These are phyloP conservation scores for Podochytrium sp. DNA, from an alignment of 192 early-diverging fungal genomes.

Conservation along the genomic window DNA sequence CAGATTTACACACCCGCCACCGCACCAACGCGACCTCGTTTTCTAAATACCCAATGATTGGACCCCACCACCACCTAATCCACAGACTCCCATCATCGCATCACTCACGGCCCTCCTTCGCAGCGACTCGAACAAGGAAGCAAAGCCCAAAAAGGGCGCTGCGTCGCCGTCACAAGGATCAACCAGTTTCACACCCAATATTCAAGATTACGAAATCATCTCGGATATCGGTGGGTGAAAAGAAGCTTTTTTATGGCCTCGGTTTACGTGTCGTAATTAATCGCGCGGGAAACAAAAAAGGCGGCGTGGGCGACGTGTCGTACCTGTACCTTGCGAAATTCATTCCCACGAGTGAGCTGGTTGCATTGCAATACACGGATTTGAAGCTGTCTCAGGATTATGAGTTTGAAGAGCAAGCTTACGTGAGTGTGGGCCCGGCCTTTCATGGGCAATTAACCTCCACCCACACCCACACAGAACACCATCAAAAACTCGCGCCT, in stretches of 20 bases:
- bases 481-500: conserved; percentile 51
- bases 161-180: background rate
- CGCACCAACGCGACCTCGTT: too few relatives aligned
- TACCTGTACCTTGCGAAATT: conserved; percentile 59
- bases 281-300: conserved; percentile 18
- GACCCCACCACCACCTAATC: too few relatives aligned
- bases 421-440: conserved; percentile 28
- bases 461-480: conserved; percentile 33
- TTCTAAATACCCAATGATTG: too few relatives aligned
- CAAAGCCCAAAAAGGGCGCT: background rate
- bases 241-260: background rate
- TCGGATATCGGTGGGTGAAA: conserved; percentile 58
- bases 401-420: conserved; percentile 61
- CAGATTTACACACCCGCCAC: too few relatives aligned
- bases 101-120: too few relatives aligned
- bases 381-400: conserved; percentile 57
- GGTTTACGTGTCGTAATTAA: background rate
- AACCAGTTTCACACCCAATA: conserved; percentile 19
- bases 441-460: background rate
- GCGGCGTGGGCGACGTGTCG: conserved; percentile 66
- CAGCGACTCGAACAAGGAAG: too few relatives aligned
- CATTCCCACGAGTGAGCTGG: conserved; percentile 51
- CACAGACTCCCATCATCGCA: too few relatives aligned
- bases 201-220: conserved; percentile 56
- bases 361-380: conserved; percentile 63